Conservation (phyloP, 2,329 filamentous ascomycete species). For the Fonsecaea erecta region DNA sequence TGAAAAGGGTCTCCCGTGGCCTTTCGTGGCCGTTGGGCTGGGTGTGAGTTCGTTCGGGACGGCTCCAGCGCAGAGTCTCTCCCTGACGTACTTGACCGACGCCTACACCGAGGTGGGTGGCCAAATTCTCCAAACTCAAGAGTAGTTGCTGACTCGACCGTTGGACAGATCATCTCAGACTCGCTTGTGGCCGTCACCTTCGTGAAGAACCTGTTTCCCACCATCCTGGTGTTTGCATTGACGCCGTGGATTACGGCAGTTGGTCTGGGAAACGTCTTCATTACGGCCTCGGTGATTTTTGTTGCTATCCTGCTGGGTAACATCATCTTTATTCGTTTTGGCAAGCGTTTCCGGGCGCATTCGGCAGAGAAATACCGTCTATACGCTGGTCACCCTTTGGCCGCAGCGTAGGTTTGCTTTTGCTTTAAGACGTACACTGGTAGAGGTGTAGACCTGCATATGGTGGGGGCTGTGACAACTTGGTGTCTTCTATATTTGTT, state of each 20-base stretch:
- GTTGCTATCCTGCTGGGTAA: constrained; percentile 40
- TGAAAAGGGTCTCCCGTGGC: constrained; percentile 38
- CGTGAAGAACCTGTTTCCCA: constrained; percentile 50
- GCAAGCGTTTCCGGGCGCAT: constrained; percentile 42
- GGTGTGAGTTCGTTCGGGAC: constrained; percentile 31
- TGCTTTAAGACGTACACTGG: no score
- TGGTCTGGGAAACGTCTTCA: constrained; percentile 48
- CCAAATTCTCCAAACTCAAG: neutral
- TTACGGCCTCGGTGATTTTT: constrained; percentile 45
- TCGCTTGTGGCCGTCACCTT: constrained; percentile 52
- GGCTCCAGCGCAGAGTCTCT: constrained; percentile 33
- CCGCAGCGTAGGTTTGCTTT: neutral
- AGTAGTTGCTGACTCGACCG: constrained; percentile 3
- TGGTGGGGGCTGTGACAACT: no score
- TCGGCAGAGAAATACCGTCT: constrained; percentile 41
- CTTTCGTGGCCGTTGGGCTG: constrained; percentile 37
- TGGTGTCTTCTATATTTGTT: no score
- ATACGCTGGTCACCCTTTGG: neutral
- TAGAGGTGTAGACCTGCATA: no score
- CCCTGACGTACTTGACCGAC: constrained; percentile 41
- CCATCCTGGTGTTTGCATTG: constrained; percentile 52
- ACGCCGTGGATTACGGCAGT: constrained; percentile 47
- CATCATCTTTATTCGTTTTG: constrained; percentile 41
- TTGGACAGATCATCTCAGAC: constrained; percentile 51
- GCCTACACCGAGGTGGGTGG: constrained; percentile 39